Evolutionary conservation across 2,329 filamentous ascomycete genomes (phyloP), one percentile per base, ranked within the genome.

Genomic region (Fusarium veterinarium): DNA sequence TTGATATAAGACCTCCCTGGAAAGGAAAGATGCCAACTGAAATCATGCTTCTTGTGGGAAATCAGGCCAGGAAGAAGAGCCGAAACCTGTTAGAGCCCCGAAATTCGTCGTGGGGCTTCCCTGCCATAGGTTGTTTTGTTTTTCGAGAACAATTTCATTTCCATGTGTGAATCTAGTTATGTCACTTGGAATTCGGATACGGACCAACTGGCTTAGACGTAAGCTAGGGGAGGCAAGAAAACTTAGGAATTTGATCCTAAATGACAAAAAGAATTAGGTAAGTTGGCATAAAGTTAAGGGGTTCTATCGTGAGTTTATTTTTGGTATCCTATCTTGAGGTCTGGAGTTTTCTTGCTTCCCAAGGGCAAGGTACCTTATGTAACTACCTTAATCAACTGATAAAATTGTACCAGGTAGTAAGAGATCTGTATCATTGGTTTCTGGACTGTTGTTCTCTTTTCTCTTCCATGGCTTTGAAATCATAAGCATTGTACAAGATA

Each of bases 11-110:
- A 69, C 73, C 70, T 75, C 66, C 71, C 62, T 66, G 64, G 58
- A 62, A 68, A 57, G 71, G 74, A 72, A 76, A 65, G 53, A 67
- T 61, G 44, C 64, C 59, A 33, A 67, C 62, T 60, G 41, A 63
- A 53, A 69, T 66, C 64, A 67, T 66, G 45, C 69, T 67, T 57
- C 46, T 48, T 59, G 33, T 56, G 69, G 48, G 49, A 59, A 45
- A 48, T 59, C 49, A 70, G 64, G 51, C 71, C 53, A 73, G 72
- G 67, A 72, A 65, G 58, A 67, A 66, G 55, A 70, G 67, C 72
- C 74, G 62, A 74, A 76, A 75, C 61, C 63, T 72, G 72, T 69
- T 60, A 56, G 52, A 70, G 51, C 55, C 28, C 74, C 74, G 74
- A 76, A 69, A 76, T 76, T 75, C 59, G 58, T 55, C 69, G 55